Evolutionary conservation across 768 basidiomycete species (phyloP), one percentile per base, ranked within the genome.

Genomic region (Calvatia gigantea): DNA sequence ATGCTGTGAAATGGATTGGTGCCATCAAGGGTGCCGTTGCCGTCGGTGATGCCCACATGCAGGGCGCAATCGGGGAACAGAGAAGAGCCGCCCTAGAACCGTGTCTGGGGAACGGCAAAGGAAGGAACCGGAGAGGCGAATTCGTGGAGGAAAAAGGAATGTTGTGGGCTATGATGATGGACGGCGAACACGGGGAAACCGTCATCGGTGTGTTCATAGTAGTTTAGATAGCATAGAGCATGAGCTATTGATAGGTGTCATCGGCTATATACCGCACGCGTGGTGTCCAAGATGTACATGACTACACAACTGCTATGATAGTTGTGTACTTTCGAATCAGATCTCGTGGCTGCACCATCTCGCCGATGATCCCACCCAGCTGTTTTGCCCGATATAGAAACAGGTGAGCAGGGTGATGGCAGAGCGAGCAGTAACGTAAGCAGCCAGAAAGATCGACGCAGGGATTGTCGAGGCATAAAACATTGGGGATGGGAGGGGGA

Each of bases 81-180:
- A 51, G 56, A 51, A 57, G 44, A 51, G 48, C 56, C 56, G 51
- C 49, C 42, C 47, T 51, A 50, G 43, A 45, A 5, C 47, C 54
- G 44, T 33, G 6, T n/a, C 8, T 21, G 35, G 41, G 44, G 46
- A 37, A 37, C 32, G 56, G 23, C 19, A 50, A 37, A 25, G n/a
- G 48, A 25, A 37, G 21, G 35, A 33, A 25, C 23, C 23, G 48
- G 23, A 23, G 3, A 25, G 6, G 41, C n/a, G 48, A 31, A 37
- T 35, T 25, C 28, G 41, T 43, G 28, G 41, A 53, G 46, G 32
- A 47, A 29, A 32, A 17, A n/a, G 43, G 2, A 32, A 48, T 11
- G 29, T 19, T 31, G 46, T 32, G 17, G 2, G 29, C 39, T 41
- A n/a, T 6, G 51, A 42, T 52, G 39, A 42, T 42, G 19, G 19